Conservation (phyloP, 1,284 basidiomycete genomes). For the Xerocomus amazonicus region DNA sequence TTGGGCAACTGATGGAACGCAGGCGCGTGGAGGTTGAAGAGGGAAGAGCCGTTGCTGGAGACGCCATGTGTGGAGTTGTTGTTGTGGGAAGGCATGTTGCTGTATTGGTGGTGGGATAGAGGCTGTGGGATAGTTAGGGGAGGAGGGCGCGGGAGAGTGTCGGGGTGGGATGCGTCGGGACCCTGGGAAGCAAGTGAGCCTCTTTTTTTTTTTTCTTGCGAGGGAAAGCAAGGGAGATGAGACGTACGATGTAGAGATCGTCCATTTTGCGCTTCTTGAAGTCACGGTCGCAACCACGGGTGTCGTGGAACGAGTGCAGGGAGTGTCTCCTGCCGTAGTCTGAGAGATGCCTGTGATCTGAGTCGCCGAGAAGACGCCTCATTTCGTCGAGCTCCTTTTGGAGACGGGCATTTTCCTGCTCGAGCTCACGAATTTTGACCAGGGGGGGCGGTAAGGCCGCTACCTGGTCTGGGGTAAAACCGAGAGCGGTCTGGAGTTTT, state of each 20-base stretch:
- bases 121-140: slow-evolving; percentile 59
- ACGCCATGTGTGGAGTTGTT: slow-evolving; percentile 36
- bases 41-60: slow-evolving; percentile 34
- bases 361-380: slow-evolving; percentile 52
- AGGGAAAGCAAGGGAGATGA: background rate
- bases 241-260: slow-evolving; percentile 54
- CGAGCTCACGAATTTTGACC: slow-evolving; percentile 68
- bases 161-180: slow-evolving; percentile 30
- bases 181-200: slow-evolving; percentile 10
- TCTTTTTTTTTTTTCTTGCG: background rate
- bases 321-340: slow-evolving; percentile 42
- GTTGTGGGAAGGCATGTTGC: slow-evolving; percentile 26
- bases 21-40: slow-evolving; percentile 50
- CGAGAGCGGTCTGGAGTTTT: slow-evolving; percentile 69
- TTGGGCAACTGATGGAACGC: slow-evolving; percentile 57
- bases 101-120: slow-evolving; percentile 35
- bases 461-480: slow-evolving; percentile 66
- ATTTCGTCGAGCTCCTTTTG: slow-evolving; percentile 68
- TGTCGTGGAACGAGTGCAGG: slow-evolving; percentile 41
- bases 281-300: slow-evolving; percentile 53
- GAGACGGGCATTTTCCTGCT: slow-evolving; percentile 67
- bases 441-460: slow-evolving; percentile 65
- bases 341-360: slow-evolving; percentile 35
- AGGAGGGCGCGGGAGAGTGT: slow-evolving; percentile 50
- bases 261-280: slow-evolving; percentile 61